Conservation (phyloP, 345 rosid species). For the Stellera chamaejasme region DNA sequence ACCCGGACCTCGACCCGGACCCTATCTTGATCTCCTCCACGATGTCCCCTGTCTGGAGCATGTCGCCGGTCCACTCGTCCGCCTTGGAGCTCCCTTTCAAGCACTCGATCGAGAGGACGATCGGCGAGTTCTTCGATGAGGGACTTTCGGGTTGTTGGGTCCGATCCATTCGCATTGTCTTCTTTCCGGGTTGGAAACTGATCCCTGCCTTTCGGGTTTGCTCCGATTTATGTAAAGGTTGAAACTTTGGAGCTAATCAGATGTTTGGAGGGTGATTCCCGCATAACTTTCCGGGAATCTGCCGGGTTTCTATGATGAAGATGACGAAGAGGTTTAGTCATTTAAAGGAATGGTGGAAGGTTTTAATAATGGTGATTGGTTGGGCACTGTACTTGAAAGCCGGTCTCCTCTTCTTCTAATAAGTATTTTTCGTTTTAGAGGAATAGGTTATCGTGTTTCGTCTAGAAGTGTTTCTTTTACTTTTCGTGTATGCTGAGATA, state of each 20-base stretch:
- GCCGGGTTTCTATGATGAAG: not conserved
- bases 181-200: not conserved
- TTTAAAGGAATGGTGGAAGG: no score
- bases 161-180: conserved; percentile 39
- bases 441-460: no score
- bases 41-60: conserved; percentile 96
- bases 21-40: conserved; percentile 86
- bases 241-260: no score
- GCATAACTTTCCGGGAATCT: not conserved
- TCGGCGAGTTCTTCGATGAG: conserved; percentile 16
- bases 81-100: conserved; percentile 82
- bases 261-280: no score
- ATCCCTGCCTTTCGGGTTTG: no score
- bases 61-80: conserved; percentile 95
- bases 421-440: no score
- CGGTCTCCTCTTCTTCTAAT: no score
- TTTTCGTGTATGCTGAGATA: no score
- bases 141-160: conserved; percentile 32
- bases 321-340: not conserved
- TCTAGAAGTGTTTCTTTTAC: no score
- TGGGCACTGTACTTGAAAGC: no score
- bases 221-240: no score
- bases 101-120: conserved; percentile 77
- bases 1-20: conserved; percentile 37
- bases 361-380: no score